A percentile compares a stretch with the other conserved stretches of the same genome.
These are phyloP conservation scores for Penicillium griseofulvum DNA, from an alignment of 2,329 filamentous ascomycete genomes.

Conservation along the genomic window DNA sequence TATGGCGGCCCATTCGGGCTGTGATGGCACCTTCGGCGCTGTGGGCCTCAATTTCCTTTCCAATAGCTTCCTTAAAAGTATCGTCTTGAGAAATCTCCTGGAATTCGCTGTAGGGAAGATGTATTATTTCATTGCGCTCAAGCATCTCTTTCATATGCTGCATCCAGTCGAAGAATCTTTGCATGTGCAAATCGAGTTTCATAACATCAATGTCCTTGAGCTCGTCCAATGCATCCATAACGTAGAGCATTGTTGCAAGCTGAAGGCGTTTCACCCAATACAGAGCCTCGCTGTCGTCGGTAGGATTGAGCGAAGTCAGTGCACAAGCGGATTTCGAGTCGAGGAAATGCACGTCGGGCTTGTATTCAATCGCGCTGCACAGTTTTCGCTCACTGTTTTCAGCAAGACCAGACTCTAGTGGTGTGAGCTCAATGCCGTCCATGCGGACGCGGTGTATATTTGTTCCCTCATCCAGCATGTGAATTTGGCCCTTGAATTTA, in stretches of 20 bases:
- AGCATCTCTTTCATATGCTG: slow-evolving; percentile 19
- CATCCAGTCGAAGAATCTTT: slow-evolving; percentile 32
- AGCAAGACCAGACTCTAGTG: slow-evolving; percentile 23
- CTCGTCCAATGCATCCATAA: slow-evolving; percentile 28
- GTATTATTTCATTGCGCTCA: slow-evolving; percentile 21
- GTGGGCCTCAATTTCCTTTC: slow-evolving; percentile 19
- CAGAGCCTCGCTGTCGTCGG: slow-evolving; percentile 8
- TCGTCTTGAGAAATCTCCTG: slow-evolving; percentile 16
- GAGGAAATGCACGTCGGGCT: slow-evolving; percentile 25
- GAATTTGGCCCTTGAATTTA: slow-evolving; percentile 20
- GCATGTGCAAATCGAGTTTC: slow-evolving; percentile 26
- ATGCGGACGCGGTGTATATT: slow-evolving; percentile 18
- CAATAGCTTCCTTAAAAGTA: slow-evolving; percentile 24
- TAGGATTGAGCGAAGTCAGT: slow-evolving; percentile 3
- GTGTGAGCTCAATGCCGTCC: slow-evolving; percentile 29
- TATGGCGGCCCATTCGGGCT: slow-evolving; percentile 32
- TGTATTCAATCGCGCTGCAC: slow-evolving; percentile 30
- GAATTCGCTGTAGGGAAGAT: slow-evolving; percentile 25
- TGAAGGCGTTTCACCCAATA: slow-evolving; percentile 28
- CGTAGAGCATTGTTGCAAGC: slow-evolving; percentile 28
- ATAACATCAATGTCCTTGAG: slow-evolving; percentile 15
- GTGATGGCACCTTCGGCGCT: slow-evolving; percentile 32
- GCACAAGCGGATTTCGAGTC: slow-evolving; percentile 14
- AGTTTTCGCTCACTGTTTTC: slow-evolving; percentile 16
- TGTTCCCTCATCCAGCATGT: slow-evolving; percentile 18